These are phyloP conservation scores for Nigrospora oryzae DNA, from an alignment of 2,329 filamentous ascomycete genomes.

Conservation along the genomic window DNA sequence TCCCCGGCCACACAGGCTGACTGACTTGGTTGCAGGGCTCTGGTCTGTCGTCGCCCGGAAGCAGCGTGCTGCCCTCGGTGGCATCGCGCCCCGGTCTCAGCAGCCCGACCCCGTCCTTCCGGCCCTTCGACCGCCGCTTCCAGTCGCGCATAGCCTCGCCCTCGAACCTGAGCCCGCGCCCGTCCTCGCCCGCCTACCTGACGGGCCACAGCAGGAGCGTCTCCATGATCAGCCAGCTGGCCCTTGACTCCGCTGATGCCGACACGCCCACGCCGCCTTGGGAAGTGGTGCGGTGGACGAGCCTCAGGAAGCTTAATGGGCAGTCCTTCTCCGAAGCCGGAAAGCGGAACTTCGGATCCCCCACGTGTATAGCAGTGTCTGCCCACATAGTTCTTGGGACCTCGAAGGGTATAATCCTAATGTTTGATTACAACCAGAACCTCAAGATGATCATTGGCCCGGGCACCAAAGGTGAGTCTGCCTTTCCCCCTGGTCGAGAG, in stretches of 20 bases:
- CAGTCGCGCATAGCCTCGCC: constrained; percentile 73
- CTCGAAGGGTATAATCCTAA: constrained; percentile 84
- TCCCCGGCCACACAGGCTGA: constrained; percentile 15
- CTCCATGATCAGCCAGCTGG: constrained; percentile 65
- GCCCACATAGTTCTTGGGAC: constrained; percentile 86
- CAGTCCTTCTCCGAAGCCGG: constrained; percentile 91
- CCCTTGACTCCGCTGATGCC: constrained; percentile 52
- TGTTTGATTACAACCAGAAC: constrained; percentile 97
- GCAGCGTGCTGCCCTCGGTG: constrained; percentile 63
- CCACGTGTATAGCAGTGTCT: constrained; percentile 83
- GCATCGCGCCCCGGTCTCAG: constrained; percentile 56
- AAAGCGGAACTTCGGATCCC: constrained; percentile 83
- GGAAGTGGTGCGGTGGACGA: constrained; percentile 97
- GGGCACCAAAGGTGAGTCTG: constrained; percentile 71
- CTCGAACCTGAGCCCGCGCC: constrained; percentile 51
- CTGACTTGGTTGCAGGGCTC: constrained; percentile 40
- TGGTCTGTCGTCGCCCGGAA: constrained; percentile 57
- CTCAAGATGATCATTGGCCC: constrained; percentile 89
- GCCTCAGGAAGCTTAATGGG: constrained; percentile 76
- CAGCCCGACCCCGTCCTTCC: constrained; percentile 73
- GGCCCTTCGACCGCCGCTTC: constrained; percentile 92
- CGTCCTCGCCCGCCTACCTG: constrained; percentile 70
- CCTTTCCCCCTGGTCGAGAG: background rate
- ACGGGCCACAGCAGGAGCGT: constrained; percentile 71
- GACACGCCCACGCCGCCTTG: constrained; percentile 76